Conservation (phyloP, 78 protist species). For the Dictyostelium brefeldianum region DNA sequence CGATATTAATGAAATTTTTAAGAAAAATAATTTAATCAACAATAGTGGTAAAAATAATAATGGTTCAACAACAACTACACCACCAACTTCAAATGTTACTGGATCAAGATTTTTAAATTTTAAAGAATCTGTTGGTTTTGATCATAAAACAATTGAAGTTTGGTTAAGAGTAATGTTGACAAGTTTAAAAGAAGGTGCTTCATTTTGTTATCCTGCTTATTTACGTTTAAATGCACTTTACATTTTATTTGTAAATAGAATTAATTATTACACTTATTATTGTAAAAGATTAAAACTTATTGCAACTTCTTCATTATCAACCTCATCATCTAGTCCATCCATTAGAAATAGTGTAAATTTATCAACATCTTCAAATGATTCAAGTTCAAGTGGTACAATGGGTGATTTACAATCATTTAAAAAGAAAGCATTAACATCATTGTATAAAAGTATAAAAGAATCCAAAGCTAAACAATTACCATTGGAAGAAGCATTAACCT, state of each 20-base stretch:
- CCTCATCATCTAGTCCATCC: too few relatives aligned
- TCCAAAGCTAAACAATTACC: constrained; percentile 1
- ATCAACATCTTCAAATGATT: too few relatives aligned
- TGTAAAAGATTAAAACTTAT: not conserved
- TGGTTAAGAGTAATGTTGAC: constrained; percentile 39
- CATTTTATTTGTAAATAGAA: not conserved
- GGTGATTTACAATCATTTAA: not conserved
- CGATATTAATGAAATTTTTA: not conserved
- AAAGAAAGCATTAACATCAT: constrained; percentile 12
- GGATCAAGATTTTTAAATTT: not conserved
- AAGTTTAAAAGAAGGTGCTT: constrained; percentile 14
- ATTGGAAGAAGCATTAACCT: constrained; percentile 48
- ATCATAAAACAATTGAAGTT: not conserved
- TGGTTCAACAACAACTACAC: not conserved
- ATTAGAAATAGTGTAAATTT: too few relatives aligned
- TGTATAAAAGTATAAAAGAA: constrained; percentile 42
- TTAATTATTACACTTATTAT: not conserved
- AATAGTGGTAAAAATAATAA: not conserved
- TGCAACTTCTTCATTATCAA: too few relatives aligned
- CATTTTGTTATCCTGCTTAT: not conserved
- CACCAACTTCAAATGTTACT: not conserved
- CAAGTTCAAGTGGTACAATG: too few relatives aligned
- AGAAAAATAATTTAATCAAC: not conserved
- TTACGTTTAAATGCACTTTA: constrained; percentile 23
- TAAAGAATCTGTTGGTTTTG: not conserved